Conservation (phyloP, 2,329 filamentous ascomycete genomes). For the Paramyrothecium sp. region DNA sequence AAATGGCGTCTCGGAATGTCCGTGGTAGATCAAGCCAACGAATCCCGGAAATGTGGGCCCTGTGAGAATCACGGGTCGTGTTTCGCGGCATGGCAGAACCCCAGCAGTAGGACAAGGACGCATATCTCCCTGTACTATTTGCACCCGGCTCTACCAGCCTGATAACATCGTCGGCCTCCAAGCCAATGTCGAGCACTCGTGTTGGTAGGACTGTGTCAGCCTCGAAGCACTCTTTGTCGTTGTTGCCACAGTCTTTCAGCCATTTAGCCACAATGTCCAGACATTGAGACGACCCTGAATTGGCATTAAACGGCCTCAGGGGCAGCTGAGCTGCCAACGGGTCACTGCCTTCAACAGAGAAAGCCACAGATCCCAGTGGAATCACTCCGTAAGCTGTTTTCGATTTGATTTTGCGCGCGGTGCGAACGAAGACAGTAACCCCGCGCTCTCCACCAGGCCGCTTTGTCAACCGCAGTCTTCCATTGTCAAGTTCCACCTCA, state of each 20-base stretch:
- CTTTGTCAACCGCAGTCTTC: background rate
- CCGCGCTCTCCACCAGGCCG: background rate
- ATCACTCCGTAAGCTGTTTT: background rate
- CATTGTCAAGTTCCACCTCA: background rate
- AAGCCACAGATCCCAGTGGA: background rate
- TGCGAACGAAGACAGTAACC: background rate
- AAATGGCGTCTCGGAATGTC: background rate
- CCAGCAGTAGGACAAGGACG: conserved; percentile 1
- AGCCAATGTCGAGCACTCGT: background rate
- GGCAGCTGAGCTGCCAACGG: background rate
- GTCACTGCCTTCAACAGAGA: background rate
- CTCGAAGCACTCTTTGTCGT: background rate
- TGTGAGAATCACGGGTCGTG: background rate
- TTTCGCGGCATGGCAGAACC: background rate
- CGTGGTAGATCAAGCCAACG: background rate
- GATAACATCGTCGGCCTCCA: background rate
- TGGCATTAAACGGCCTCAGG: background rate
- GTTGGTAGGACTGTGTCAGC: background rate
- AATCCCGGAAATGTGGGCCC: background rate
- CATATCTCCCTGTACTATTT: background rate
- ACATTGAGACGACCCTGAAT: background rate
- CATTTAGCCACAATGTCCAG: background rate
- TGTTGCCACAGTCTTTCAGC: background rate
- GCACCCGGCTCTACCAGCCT: background rate
- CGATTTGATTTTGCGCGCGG: background rate